Base-by-base conservation (phyloP, 1,139 yeast genomes). In the Geotrichum macrosporum region DNA sequence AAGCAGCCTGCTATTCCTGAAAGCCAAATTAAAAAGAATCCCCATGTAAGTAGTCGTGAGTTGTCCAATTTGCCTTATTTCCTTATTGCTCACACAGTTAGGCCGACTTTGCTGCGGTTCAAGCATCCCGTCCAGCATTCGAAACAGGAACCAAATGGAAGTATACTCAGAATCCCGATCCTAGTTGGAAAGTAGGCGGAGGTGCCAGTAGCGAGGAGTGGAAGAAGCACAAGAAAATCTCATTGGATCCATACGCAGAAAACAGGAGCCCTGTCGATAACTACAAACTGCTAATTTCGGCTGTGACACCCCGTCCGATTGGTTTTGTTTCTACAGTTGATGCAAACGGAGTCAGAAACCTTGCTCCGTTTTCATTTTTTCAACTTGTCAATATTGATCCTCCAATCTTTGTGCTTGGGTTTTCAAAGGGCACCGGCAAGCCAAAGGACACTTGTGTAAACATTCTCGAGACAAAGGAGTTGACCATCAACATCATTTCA, bases 281-380 rank as follows among this genome's bases (percentile, higher is more conserved):
- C 61, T 80, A 80, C 63, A 71, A 68, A 50, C 63, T 76, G 29
- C 64, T 79, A 33, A 69, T 70, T 26, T 68, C 78, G 8, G 80
- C 75, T 1, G 59, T 79, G 18, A 67, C 71, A 2, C 84, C 85
- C 1, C 69, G 85, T 50, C 84, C 84, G 6, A 63, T 80, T 58
- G 84, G 79, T 4, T 75, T 80, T 50, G 64, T 78, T 3, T 72
- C 82, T 3, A 70, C 81, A 0, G 58, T 73, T 3, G 61, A 70
- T 34, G 53, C 55, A 13, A 68, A 69, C 13, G 83, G 84, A 1
- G 58, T 53, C 1, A 58, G 61, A 19, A 80, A 80, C 57, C 63
- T 80, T 47, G 77, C 84, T 0, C 84, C 84, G 9, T 79, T 77
- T 55, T 76, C 82, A 5, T 80, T 70, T 62, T 78, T 78, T 57